Evolutionary conservation across 257 asterid species (phyloP).

Genomic region (Solanum gracilifrons): DNA sequence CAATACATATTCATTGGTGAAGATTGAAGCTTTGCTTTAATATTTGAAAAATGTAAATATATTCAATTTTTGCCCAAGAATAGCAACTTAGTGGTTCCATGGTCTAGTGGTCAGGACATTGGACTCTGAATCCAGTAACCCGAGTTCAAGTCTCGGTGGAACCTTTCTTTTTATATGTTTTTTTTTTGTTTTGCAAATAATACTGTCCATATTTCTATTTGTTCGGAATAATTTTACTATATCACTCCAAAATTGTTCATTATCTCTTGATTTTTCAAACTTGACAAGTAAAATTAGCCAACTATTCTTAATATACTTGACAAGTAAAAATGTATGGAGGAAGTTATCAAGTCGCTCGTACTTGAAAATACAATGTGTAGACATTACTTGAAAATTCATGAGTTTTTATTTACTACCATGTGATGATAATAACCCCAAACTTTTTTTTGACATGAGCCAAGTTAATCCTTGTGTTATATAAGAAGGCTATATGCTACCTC

Average conservation of each 20-base stretch:
- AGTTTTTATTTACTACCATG: not conserved
- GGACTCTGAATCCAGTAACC: constrained; percentile 46
- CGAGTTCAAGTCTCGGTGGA: constrained; percentile 27
- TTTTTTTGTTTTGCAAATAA: not conserved
- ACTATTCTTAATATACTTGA: too few species aligned
- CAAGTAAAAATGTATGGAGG: not conserved
- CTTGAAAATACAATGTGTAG: not conserved
- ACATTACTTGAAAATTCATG: not conserved
- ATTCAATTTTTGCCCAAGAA: rapidly evolving
- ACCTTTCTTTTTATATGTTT: not conserved
- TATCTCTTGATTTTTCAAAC: not conserved
- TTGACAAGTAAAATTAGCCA: not conserved
- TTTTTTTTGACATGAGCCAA: not conserved
- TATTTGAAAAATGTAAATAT: not conserved
- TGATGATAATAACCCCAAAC: not conserved
- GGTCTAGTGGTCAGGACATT: constrained; percentile 38
- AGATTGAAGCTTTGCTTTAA: not conserved
- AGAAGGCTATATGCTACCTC: not conserved
- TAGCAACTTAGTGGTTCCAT: not conserved
- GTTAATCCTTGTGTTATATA: not conserved
- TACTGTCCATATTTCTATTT: not conserved
- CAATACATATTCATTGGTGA: not conserved
- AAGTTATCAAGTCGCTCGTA: not conserved
- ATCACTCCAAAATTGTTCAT: not conserved
- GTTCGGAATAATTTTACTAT: not conserved